Evolutionary conservation across 495 filamentous ascomycete species (phyloP), one percentile per base, ranked within the genome.

Genomic region (Penicillium samsonianum): DNA sequence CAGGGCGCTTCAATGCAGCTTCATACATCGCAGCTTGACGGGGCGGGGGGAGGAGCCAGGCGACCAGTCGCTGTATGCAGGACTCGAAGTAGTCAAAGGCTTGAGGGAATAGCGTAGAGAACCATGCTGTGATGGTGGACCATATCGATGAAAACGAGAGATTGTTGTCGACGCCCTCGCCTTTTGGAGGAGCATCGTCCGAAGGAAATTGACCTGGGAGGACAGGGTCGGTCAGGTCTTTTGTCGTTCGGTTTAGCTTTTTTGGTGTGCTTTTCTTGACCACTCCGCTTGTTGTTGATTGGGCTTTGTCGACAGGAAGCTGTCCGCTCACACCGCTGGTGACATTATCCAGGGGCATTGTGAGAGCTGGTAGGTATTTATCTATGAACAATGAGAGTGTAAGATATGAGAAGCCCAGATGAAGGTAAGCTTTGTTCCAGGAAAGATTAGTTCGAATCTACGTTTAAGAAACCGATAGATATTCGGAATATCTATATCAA

Each of bases 201-300:
- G 63, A 61, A 9, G 72, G 72, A 30, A 72, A 74, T 55, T 69
- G 59, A 37, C 70, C 72, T 5, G 72, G 72, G 8, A 74, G 37
- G 0, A 59, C 56, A 2, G 61, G 50, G 42, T 71, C 65, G 19
- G 58, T 67, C 7, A 70, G 14, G 8, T 63, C 45, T 17, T 65
- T 58, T 1, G 66, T 61, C n/a, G 67, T 59, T 33, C 62, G 51
- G 16, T 55, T 58, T 12, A 65, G 30, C 30, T 65, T 53, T 46
- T 65, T 47, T 2, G 60, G 48, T 16, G 61, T 55, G 10, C 61
- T 37, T 44, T 68, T 57, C 4, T 63, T 58, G 33, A 58, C 59
- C 9, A 60, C 60, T 16, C 57, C 53, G n/a, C 57, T 61, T 4
- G 64, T 53, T 50, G 61, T 50, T 25, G 59, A 57, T 25, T 52